Evolutionary conservation across 2,329 filamentous ascomycete genomes (phyloP).

Genomic region (Aspergillus novofumigatus): DNA sequence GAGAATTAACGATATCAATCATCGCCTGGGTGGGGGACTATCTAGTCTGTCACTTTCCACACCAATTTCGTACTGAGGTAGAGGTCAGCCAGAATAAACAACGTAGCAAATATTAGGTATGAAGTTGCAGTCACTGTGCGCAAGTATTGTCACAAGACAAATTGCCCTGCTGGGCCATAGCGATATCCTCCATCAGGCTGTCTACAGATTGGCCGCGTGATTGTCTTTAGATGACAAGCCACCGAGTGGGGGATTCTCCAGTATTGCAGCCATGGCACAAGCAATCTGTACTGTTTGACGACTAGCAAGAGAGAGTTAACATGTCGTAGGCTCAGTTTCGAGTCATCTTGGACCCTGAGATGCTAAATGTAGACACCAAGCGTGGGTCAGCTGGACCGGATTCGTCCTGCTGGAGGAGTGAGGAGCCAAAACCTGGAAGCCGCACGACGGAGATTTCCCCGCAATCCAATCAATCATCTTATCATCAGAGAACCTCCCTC

Average conservation of each 20-base stretch:
- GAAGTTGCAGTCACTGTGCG: not conserved
- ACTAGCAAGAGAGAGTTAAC: not conserved
- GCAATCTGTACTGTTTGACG: not conserved
- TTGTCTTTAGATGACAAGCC: not conserved
- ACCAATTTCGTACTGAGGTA: not conserved
- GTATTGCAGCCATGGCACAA: too few species aligned
- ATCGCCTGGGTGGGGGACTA: not conserved
- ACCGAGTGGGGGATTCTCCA: not conserved
- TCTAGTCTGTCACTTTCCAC: not conserved
- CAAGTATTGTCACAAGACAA: not conserved
- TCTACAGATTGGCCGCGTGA: not conserved
- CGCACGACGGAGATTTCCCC: not conserved
- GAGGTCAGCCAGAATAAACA: not conserved
- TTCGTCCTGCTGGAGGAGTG: not conserved
- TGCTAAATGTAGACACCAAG: not conserved
- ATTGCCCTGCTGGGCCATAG: not conserved
- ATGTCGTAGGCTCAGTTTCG: not conserved
- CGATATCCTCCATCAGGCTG: not conserved
- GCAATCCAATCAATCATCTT: not conserved
- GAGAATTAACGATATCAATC: not conserved
- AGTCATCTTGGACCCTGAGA: not conserved
- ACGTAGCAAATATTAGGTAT: not conserved
- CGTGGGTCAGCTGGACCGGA: not conserved
- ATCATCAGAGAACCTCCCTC: not conserved
- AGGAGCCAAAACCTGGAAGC: not conserved